phyloP scores from a whole-genome alignment of 2,329 filamentous ascomycete genomes.

The Didymosphaeria variabile region DNA sequence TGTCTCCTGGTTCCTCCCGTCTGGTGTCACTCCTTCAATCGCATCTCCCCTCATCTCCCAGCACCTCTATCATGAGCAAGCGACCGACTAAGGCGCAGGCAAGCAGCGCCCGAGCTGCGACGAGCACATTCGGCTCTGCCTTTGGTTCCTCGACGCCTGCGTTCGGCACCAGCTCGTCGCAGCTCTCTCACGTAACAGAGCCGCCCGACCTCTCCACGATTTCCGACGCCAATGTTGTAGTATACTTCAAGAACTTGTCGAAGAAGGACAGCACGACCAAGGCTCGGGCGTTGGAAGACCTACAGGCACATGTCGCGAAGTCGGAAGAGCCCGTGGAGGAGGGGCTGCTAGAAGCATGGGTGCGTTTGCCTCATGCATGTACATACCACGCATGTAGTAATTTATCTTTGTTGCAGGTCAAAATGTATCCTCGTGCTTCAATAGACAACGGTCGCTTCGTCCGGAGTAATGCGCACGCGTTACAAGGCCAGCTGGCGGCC shows the following conservation, averaged over 20 bases:
- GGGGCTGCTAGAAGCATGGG: constrained; percentile 87
- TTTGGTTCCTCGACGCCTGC: constrained; percentile 51
- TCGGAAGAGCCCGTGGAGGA: constrained; percentile 75
- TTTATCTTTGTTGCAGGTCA: constrained; percentile 65
- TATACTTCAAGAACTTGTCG: constrained; percentile 89
- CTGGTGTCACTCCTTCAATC: constrained; percentile 10
- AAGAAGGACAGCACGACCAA: constrained; percentile 97
- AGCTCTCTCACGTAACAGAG: constrained; percentile 86
- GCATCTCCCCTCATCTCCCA: constrained; percentile 5
- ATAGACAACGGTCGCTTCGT: constrained; percentile 90
- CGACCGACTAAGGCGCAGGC: constrained; percentile 69
- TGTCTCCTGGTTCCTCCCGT: constrained; percentile 8
- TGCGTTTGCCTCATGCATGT: constrained; percentile 57
- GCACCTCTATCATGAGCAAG: constrained; percentile 62
- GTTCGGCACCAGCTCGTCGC: constrained; percentile 62
- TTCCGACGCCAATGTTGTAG: constrained; percentile 81
- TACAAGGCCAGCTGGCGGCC: constrained; percentile 71
- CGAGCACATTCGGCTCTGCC: constrained; percentile 51
- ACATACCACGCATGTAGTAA: constrained; percentile 51
- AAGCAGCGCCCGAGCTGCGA: constrained; percentile 68
- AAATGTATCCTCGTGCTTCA: constrained; percentile 85
- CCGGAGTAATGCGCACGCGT: constrained; percentile 81
- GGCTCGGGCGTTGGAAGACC: constrained; percentile 86
- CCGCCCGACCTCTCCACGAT: constrained; percentile 82
- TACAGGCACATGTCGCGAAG: constrained; percentile 71